Evolutionary conservation across 1,284 basidiomycete genomes (phyloP).

Genomic region (Grifola frondosa): DNA sequence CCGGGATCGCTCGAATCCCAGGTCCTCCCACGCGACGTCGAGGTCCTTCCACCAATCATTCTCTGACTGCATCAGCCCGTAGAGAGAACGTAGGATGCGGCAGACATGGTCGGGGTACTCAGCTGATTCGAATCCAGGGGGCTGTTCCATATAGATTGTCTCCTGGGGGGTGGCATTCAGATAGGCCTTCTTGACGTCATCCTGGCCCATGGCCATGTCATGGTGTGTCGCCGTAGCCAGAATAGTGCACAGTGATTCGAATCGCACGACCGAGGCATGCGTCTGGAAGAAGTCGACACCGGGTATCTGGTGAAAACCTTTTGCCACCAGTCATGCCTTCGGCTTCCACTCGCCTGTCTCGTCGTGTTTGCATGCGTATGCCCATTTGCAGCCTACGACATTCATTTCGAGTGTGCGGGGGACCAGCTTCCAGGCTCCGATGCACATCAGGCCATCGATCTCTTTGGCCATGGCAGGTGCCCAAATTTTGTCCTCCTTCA

Average conservation of each 20-base stretch:
- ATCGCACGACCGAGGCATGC: slow-evolving; percentile 29
- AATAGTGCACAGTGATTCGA: slow-evolving; percentile 25
- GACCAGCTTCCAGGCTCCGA: slow-evolving; percentile 11
- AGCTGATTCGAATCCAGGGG: neutral
- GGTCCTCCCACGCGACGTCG: slow-evolving; percentile 2
- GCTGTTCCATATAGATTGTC: slow-evolving; percentile 1
- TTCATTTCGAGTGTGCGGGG: slow-evolving; percentile 2
- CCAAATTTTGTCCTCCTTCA: too few species aligned
- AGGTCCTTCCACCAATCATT: slow-evolving; percentile 25
- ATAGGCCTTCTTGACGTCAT: slow-evolving; percentile 35
- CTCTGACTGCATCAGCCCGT: slow-evolving; percentile 33
- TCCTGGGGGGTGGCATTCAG: slow-evolving; percentile 14
- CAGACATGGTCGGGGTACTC: slow-evolving; percentile 11
- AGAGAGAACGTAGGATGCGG: slow-evolving; percentile 28
- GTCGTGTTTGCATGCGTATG: slow-evolving; percentile 33
- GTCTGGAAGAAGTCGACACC: slow-evolving; percentile 42
- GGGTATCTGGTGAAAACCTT: slow-evolving; percentile 39
- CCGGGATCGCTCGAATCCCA: neutral
- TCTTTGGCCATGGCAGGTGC: neutral
- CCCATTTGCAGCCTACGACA: slow-evolving; percentile 30
- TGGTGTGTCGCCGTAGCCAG: slow-evolving; percentile 26
- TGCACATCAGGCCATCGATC: neutral
- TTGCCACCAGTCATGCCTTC: slow-evolving; percentile 40
- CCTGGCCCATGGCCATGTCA: slow-evolving; percentile 29
- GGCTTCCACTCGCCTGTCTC: slow-evolving; percentile 28